Base-by-base conservation (phyloP, 371 early-diverging fungal genomes). In the Haplosporangium sp. region DNA sequence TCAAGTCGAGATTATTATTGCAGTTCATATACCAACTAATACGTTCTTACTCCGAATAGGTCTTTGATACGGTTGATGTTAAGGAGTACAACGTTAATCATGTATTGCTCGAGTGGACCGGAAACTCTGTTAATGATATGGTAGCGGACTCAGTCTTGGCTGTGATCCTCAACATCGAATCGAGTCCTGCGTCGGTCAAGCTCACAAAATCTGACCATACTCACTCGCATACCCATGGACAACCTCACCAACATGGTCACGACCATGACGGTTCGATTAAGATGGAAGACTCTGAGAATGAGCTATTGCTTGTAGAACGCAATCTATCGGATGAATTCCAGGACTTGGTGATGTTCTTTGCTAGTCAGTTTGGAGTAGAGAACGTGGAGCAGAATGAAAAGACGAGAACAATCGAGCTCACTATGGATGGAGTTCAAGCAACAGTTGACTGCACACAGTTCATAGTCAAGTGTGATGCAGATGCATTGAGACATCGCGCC, bases 81-180 rank as follows among this genome's bases (percentile, higher is more conserved):
- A 90, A 88, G 45, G 77, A 83, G 34, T 84, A 84, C 61, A 85
- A 85, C 35, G 84, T 86, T 2, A 88, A 88, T 52, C 86, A 89
- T 60, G 88, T 94, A 15, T 85, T 88, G 38, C 82, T 99, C 34
- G 98, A 98, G 83, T 99, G 99, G 99, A 88, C 92, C 40, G 94
- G 97, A 38, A 93, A 94, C 81, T 85, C 94, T 9, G 90, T 96
- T 84, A 96, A 96, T 74, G 99, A 98, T 77, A 96, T 97, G 93
- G 91, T 98, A 0, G 98, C 98, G 3, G 99, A 99, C 73, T 94
- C 98, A 7, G 93, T 98, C 2, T 72, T 97, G 10, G 94, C 96
- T 2, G 87, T 98, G 5, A 85, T 98, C 17, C 71, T 96, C 58
- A 93, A 94, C 48, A 92, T 96, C 58, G 97, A 96, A 65, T 90